Evolutionary conservation across 345 rosid species (phyloP), one percentile per base, ranked within the genome.

Genomic region (Pelargonium nanum): DNA sequence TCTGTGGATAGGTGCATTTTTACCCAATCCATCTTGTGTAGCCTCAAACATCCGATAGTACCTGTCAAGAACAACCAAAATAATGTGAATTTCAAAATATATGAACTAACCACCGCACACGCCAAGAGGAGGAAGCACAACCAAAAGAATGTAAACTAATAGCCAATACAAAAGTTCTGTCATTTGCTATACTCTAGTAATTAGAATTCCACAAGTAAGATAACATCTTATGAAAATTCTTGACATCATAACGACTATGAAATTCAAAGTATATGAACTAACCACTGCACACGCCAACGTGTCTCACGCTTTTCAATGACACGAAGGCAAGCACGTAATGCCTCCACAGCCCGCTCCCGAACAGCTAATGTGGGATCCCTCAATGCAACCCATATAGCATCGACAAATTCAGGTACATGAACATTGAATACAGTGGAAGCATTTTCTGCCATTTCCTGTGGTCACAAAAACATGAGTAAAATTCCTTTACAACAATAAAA

Each of bases 261-360:
- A 58, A 61, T 62, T 52, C 7, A 9, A 52, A 25, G 56, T 20
- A 22, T 19, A 12, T 40, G 30, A 61, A 82, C 97, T 65, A 56
- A 94, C 99, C 99, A 90, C 44, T 90, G 99, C 69, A 94, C 99
- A 51, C 96, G 87, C 99, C 97, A 94, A 2, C 99, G 96, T 54
- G 99, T 94, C 82, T 94, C 99, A 24, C 97, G 91, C 76, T 94
- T 94, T 80, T 94, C 99, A 65, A 94, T 88, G 75, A 94, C 99
- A 73, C 85, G 84, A 74, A 94, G 99, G 73, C 97, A 94, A 60
- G 99, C 99, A 64, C 99, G 97, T 77, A 89, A 76, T 65, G 99
- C 97, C 83, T 94, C 99, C 59, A 94, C 97, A 30, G 97, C 97
- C 56, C 85, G 81, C 73, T 88, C 95, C 61, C 99, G 83, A 59